Base-by-base conservation (phyloP, 2,329 filamentous ascomycete species). In the Fusarium sp. region DNA sequence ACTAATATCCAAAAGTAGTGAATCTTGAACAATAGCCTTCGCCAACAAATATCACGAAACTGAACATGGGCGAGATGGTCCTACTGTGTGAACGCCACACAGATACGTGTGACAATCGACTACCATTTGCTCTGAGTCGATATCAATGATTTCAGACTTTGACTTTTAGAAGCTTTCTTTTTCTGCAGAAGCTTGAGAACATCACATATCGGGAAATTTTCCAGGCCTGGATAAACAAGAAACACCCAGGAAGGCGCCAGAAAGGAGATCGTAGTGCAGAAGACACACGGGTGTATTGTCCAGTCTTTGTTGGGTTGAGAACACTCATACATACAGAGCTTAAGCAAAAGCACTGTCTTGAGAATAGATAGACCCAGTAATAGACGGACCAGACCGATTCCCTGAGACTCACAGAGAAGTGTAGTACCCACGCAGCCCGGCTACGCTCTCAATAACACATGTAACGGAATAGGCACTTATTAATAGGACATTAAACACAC, bases 171-270 rank as follows among this genome's bases (percentile, higher is more conserved):
- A 63, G 18, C 18, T 49, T 12, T 30, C 29, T 30, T 54, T 24
- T 70, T 55, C 29, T 82, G 81, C 52, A 85, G 75, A 67, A 79
- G 82, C 75, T 83, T 82, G 15, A 82, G 82, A 16, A 84, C 82
- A 54, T 84, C 80, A 54, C 79, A 75, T 2, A 79, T 83, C 38
- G 84, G 73, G 68, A 79, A 83, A 27, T 80, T 77, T 67, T 84
- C 84, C 79, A 66, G 85, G 80, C 20, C 82, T 82, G 44, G 79
- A 76, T 8, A 84, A 67, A 18, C 79, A 47, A 38, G 18, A n/a
- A 38, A 18, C 34, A n/a, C 34, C 18, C 18, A n/a, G 34, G 34
- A n/a, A 38, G 7, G 18, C 34, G 34, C 34, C n/a, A 38, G 10
- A 0, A n/a, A 11, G 34, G 34, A 3, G 18, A 7, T n/a, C 18